phyloP scores from a whole-genome alignment of 805 yeast species.

The Ogataea haglerorum region DNA sequence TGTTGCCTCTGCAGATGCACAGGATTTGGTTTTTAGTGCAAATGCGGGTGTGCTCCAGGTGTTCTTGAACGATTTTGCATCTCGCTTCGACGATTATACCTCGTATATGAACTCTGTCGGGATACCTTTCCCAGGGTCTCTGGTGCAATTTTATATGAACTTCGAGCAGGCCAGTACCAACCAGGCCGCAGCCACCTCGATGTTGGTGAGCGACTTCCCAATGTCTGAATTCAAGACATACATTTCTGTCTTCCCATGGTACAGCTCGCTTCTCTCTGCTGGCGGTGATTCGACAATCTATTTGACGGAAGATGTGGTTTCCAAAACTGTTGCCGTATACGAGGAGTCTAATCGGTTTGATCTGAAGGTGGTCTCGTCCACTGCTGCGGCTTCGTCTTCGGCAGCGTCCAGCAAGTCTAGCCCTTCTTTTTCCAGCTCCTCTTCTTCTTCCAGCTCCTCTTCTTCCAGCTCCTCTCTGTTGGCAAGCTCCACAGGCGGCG shows the following conservation, averaged over 20 bases:
- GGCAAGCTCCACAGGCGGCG: constrained; percentile 8
- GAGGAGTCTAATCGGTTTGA: constrained; percentile 3
- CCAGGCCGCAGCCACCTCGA: constrained; percentile 23
- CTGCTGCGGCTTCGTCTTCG: background rate
- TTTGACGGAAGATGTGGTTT: constrained; percentile 28
- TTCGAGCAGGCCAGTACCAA: constrained; percentile 17
- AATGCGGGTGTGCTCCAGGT: constrained; percentile 32
- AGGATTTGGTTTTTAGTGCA: constrained; percentile 30
- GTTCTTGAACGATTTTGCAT: constrained; percentile 32
- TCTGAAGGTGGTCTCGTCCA: constrained; percentile 1
- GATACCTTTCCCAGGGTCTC: constrained; percentile 27
- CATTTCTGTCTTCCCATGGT: constrained; percentile 35
- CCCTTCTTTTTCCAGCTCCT: background rate
- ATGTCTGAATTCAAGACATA: constrained; percentile 32
- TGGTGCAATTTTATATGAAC: constrained; percentile 29
- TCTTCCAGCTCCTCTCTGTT: background rate
- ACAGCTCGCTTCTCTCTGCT: constrained; percentile 24
- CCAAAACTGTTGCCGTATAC: constrained; percentile 16
- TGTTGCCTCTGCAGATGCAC: constrained; percentile 25
- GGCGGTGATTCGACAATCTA: constrained; percentile 27
- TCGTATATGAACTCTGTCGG: constrained; percentile 33
- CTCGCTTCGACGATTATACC: constrained; percentile 29
- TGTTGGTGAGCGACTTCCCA: constrained; percentile 31
- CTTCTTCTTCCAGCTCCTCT: background rate
- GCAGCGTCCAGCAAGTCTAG: background rate